phyloP scores from a whole-genome alignment of 208 protist species.

The Trypanosoma lewisi region DNA sequence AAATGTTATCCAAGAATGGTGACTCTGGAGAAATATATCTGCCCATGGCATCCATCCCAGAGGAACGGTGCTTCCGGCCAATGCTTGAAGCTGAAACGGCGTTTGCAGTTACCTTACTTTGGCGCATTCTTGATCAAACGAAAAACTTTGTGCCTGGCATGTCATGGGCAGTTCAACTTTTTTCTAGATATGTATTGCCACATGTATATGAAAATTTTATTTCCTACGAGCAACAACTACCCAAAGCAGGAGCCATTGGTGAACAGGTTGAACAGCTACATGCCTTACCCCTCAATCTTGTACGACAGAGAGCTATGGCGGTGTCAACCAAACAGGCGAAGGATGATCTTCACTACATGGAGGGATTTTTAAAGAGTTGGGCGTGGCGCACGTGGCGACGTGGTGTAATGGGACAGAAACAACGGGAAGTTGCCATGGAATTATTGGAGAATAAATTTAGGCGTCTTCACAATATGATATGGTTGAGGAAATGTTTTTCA shows the following conservation, averaged over 20 bases:
- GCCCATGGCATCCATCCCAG: constrained; percentile 56
- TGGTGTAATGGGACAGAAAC: constrained; percentile 23
- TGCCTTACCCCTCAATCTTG: constrained; percentile 45
- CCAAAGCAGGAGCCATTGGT: constrained; percentile 49
- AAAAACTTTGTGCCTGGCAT: constrained; percentile 45
- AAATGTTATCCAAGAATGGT: not conserved
- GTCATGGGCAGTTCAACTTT: constrained; percentile 58
- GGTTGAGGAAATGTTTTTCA: constrained; percentile 41
- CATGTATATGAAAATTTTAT: constrained; percentile 75
- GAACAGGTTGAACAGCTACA: constrained; percentile 74
- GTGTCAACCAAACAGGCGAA: constrained; percentile 34
- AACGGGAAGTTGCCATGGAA: constrained; percentile 7
- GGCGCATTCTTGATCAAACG: constrained; percentile 69
- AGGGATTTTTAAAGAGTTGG: constrained; percentile 64
- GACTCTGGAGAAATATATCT: not conserved
- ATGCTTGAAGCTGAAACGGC: constrained; percentile 71
- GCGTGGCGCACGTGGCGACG: constrained; percentile 67
- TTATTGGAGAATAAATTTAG: constrained; percentile 23
- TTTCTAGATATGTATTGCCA: constrained; percentile 64
- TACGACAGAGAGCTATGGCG: constrained; percentile 27
- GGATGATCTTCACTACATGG: constrained; percentile 60
- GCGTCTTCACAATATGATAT: constrained; percentile 30
- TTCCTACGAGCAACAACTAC: constrained; percentile 33
- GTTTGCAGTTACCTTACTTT: constrained; percentile 57
- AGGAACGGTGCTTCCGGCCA: constrained; percentile 48